Evolutionary conservation across 2,329 filamentous ascomycete species (phyloP), one percentile per base, ranked within the genome.

Genomic region (Bretziella fagacearum): DNA sequence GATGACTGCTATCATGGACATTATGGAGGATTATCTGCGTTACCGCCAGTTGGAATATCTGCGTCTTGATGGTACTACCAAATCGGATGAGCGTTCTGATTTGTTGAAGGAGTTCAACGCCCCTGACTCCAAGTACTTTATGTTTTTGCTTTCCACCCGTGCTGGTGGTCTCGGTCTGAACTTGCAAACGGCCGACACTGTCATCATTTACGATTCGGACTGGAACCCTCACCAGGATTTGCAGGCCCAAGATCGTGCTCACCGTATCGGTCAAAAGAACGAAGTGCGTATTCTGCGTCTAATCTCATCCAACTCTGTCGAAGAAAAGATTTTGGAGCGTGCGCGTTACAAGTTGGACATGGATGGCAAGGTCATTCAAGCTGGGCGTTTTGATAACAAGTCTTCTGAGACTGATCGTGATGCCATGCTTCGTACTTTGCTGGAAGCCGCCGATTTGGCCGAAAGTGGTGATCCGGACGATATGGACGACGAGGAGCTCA

Each of bases 1-100:
- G 62, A 98, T 98, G 91, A 98, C 91, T 3, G 87, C 93, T 52
- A 98, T 98, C 60, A 98, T 98, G 91, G 94, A 98, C 64, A 98
- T 98, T 58, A 96, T 98, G 91, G 91, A 98, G 57, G 91, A 98
- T 61, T 98, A 93, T 61, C 65, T 98, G 52, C 81, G 89, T 3
- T 81, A 85, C 58, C 76, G 84, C 53, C 81, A 80, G 40, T 71
- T 94, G 55, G 73, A 82, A 57, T 98, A 93, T 60, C 71, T 98
- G 54, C 86, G 91, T 60, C 71, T 98, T 51, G 91, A 98, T 58
- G 91, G 91, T 67, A 91, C 86, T 1, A 98, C 91, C 39, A 98
- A 98, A 62, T 87, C 91, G 1, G 91, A 98, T 58, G 91, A 98
- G 63, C 84, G 91, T 54, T 95, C 87, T 1, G 86, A 94, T 44